Evolutionary conservation across 2,329 filamentous ascomycete genomes (phyloP), one percentile per base, ranked within the genome.

Genomic region (Scleromitrula shiraiana): DNA sequence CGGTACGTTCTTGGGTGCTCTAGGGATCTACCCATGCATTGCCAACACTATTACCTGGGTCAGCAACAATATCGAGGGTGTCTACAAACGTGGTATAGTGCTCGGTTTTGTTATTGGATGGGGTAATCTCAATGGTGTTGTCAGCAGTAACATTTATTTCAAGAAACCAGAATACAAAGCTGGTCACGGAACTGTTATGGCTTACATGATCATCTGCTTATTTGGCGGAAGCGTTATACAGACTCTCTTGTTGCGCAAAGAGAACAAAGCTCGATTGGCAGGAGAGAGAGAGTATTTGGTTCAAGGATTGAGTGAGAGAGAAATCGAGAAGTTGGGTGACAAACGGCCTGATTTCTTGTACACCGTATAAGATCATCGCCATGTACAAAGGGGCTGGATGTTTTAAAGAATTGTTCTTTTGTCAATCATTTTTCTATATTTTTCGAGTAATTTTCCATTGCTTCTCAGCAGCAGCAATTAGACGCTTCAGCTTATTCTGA

Each of bases 81-180:
- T 91, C 3, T 94, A 94, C 68, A 95, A 95, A 71, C 79, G 89
- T 32, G 90, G 88, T 32, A 83, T 95, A 15, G 86, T 86, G 0
- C 69, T 95, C 2, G 89, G 89, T 0, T 81, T 95, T 53, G 84
- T 95, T 45, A 93, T 95, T 53, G 88, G 85, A 22, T 95, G 87
- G 85, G 89, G 90, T 22, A 95, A 95, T 62, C 70, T 95, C 38
- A 94, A 94, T 62, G 89, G 89, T 36, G 41, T 59, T 30, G 48
- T 57, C 14, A 56, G 50, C 43, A 54, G 46, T 56, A 94, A 95
- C 62, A 87, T 95, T 57, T 95, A 87, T 37, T 57, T 51, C 59
- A 73, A 81, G 59, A 60, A 67, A 8, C 57, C 56, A 8, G 46
- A 53, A 32, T 95, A 78, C 67, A 76, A 76, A 36, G 73, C 80